Conservation (phyloP, 31 red algal species). For the Bonnemaisonia californica region DNA sequence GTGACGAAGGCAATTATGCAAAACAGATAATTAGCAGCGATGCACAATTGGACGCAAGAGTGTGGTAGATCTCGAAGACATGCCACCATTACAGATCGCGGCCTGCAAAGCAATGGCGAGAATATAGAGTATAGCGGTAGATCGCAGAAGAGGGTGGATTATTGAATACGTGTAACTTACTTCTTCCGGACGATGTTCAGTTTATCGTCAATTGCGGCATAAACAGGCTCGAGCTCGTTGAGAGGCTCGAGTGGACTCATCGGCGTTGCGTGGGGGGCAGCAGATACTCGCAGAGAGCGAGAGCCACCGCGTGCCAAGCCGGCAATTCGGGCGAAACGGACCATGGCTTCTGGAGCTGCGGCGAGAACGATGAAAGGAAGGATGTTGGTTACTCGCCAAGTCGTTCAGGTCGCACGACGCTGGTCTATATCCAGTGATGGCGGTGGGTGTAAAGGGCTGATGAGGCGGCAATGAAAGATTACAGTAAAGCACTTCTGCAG, state of each 20-base stretch:
- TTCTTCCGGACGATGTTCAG: constrained; percentile 81
- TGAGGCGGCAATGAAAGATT: no score
- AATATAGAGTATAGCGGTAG: no score
- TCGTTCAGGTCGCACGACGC: background rate
- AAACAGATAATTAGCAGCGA: background rate
- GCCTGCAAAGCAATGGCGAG: no score
- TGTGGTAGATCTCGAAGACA: no score
- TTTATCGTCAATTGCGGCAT: constrained; percentile 87
- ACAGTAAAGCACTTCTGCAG: no score
- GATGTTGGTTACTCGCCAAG: background rate
- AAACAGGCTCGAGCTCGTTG: constrained; percentile 81
- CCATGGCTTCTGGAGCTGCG: constrained; percentile 22
- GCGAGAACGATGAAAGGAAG: background rate
- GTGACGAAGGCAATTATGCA: background rate
- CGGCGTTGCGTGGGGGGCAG: constrained; percentile 52
- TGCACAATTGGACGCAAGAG: background rate
- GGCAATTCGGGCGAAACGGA: constrained; percentile 47
- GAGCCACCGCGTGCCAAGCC: constrained; percentile 14
- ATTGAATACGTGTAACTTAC: constrained; percentile 24
- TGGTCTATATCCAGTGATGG: background rate
- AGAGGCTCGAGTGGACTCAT: constrained; percentile 84
- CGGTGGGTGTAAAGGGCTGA: no score
- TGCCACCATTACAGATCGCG: no score
- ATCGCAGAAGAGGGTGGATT: background rate
- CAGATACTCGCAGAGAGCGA: constrained; percentile 61